Evolutionary conservation across 441 rosid species (phyloP).

Genomic region (Jatropha podagrica): DNA sequence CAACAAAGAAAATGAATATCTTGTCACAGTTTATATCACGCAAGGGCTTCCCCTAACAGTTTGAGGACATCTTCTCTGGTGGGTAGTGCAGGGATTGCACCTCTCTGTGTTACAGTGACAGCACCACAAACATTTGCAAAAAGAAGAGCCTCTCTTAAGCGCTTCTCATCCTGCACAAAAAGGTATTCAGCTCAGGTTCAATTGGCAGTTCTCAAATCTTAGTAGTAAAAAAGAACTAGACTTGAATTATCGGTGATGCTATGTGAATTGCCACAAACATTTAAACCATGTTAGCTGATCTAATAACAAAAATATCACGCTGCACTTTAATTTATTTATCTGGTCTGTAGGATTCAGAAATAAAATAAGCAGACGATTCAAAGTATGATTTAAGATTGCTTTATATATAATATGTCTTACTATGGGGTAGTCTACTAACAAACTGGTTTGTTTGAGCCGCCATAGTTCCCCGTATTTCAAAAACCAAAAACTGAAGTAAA

Average conservation of each 20-base stretch:
- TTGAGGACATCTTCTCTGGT: slow-evolving; percentile 62
- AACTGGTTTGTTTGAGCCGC: neutral
- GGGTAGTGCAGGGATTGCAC: slow-evolving; percentile 92
- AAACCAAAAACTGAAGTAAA: neutral
- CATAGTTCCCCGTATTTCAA: neutral
- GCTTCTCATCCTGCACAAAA: slow-evolving; percentile 68
- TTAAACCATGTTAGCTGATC: neutral
- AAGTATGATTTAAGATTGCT: neutral
- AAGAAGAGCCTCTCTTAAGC: slow-evolving; percentile 67
- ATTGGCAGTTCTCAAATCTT: neutral
- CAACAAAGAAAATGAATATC: slow-evolving; percentile 13
- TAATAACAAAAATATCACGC: neutral
- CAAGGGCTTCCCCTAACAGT: slow-evolving; percentile 27
- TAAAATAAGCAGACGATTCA: neutral
- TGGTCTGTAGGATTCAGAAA: no score
- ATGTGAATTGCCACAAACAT: neutral
- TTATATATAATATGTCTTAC: neutral
- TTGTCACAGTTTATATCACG: slow-evolving; percentile 11
- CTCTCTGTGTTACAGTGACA: slow-evolving; percentile 78
- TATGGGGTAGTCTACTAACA: neutral
- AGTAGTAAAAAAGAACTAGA: neutral
- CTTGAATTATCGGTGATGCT: neutral
- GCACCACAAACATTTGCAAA: slow-evolving; percentile 94
- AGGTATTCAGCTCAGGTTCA: neutral
- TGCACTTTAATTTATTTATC: neutral